Conservation (phyloP, 176 grass and related monocot species). For the Oryza longistaminata region DNA sequence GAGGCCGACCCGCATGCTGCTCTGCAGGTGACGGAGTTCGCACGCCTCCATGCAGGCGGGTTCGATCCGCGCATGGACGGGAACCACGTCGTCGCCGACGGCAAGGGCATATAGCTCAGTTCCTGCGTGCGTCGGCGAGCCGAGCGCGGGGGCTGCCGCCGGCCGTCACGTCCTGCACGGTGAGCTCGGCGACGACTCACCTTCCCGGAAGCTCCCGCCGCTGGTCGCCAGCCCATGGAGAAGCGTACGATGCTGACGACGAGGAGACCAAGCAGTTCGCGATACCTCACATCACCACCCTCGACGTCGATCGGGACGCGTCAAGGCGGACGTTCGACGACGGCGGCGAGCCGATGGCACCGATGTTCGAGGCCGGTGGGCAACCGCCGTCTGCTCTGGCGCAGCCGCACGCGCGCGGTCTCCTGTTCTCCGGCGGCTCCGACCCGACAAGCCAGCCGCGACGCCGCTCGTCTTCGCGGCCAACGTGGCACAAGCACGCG, state of each 20-base stretch:
- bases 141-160: neutral
- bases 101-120: constrained; percentile 23
- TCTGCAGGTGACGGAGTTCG: constrained; percentile 40
- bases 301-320: neutral
- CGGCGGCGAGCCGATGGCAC: constrained; percentile 22
- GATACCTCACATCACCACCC: constrained; percentile 17
- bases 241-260: neutral
- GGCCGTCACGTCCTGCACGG: neutral
- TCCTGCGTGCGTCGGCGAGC: constrained; percentile 28
- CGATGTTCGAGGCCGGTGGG: constrained; percentile 35
- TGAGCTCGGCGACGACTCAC: neutral
- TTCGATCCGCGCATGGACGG: constrained; percentile 31
- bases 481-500: neutral
- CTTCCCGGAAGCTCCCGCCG: neutral
- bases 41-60: constrained; percentile 30
- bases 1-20: constrained; percentile 13
- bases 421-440: neutral
- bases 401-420: constrained; percentile 29
- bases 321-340: neutral
- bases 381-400: constrained; percentile 34
- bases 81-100: constrained; percentile 29
- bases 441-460: too few relatives aligned
- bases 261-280: neutral
- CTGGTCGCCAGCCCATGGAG: neutral
- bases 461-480: neutral